Evolutionary conservation across 1,284 basidiomycete genomes (phyloP), one percentile per base, ranked within the genome.

Genomic region (Boletus calvinii): DNA sequence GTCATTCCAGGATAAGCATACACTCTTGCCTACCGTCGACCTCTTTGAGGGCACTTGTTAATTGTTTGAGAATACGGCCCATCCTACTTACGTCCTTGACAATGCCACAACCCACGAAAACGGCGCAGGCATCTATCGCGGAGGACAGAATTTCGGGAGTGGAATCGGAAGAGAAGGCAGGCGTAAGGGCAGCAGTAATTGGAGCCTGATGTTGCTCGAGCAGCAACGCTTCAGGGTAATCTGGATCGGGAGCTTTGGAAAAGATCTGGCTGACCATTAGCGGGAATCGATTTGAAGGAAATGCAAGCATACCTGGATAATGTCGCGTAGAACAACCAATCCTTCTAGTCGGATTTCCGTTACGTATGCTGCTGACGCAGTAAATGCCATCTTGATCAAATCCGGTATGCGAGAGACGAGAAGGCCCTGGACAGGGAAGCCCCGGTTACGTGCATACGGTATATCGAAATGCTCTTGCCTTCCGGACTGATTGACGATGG

Each of bases 141-240:
- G 89, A 85, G 0, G 95, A 92, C 31, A 98, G 68, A 20, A 99
- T 96, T 67, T 99, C 96, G 0, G 96, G 95, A 1, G 94, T 94
- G 1, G 94, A 93, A 66, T 99, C 97, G 0, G 90, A 78, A 4
- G 92, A 91, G 65, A 99, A 99, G 0, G 96, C 95, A 0, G 97
- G 96, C 0, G 95, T 99, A n/a, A 99, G 78, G 0, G 97, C 97
- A 2, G 97, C 94, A 1, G 96, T 96, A 54, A 99, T 97, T 0
- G 97, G 96, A 0, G 97, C 97, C 73, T 99, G 96, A 69, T 98
- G 92, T 69, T 99, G 97, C 67, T 99, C 96, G n/a, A 99, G 79
- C 2, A 99, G 75, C 4, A 95, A 76, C 0, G 92, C 84, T 56
- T 93, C 92, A 40, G 92, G 88, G 63, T 94, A 98, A 55, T 95